phyloP scores from a whole-genome alignment of 1,284 basidiomycete species.

The Trichosporon ovoides region DNA sequence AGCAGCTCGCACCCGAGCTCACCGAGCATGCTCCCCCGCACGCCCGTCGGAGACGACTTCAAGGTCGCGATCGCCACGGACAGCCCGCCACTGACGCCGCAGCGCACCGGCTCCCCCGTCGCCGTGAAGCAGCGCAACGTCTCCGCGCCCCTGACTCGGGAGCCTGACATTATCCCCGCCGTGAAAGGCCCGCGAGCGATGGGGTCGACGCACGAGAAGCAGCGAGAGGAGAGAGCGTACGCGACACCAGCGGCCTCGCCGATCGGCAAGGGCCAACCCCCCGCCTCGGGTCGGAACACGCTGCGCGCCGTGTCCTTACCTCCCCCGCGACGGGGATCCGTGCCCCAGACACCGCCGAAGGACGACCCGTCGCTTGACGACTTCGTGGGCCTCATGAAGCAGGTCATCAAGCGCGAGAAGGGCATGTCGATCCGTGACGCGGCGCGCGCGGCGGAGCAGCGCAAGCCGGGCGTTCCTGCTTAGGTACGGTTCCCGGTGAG shows the following conservation, averaged over 20 bases:
- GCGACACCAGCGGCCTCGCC: not conserved
- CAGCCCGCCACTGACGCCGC: not conserved
- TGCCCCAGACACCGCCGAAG: not conserved
- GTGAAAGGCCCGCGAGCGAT: too few relatives aligned
- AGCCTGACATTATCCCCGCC: not conserved
- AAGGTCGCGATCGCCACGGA: not conserved
- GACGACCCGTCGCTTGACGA: constrained; percentile 11
- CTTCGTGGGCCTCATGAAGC: constrained; percentile 13
- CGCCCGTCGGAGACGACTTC: not conserved
- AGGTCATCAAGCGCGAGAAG: constrained; percentile 14
- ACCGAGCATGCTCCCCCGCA: not conserved
- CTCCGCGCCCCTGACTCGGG: not conserved
- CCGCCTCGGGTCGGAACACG: not conserved
- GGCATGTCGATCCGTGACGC: constrained; percentile 14
- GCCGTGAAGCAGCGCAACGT: not conserved
- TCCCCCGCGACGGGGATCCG: not conserved
- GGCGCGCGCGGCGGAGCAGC: constrained; percentile 6
- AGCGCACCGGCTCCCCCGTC: not conserved
- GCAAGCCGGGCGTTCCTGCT: not conserved
- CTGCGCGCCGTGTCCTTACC: not conserved
- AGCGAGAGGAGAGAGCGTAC: not conserved
- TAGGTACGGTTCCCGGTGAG: too few relatives aligned
- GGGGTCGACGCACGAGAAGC: too few relatives aligned
- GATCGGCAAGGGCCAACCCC: not conserved
- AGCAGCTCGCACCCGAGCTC: not conserved